A percentile compares a stretch with the other conserved stretches of the same genome.
Evolutionary conservation across 352 stramenopile species (phyloP).

Genomic region (Globisporangium recalcitrans): DNA sequence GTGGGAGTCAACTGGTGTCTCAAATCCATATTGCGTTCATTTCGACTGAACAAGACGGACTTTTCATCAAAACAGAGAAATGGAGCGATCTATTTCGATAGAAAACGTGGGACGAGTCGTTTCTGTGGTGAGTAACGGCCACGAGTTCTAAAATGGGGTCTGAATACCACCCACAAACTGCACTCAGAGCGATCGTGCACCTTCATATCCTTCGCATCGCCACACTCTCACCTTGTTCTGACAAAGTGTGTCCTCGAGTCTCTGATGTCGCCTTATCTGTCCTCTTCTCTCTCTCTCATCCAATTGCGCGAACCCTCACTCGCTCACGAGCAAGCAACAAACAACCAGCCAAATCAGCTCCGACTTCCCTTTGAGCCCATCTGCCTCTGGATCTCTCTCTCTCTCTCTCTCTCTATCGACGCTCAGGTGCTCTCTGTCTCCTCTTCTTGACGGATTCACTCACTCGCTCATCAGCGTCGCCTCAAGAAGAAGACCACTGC

Average conservation of each 20-base stretch:
- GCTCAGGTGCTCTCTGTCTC: neutral
- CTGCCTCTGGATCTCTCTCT: neutral
- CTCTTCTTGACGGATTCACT: neutral
- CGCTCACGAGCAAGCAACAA: neutral
- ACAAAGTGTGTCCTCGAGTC: too few relatives aligned
- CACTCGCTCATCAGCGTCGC: neutral
- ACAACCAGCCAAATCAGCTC: neutral
- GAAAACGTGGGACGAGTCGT: neutral
- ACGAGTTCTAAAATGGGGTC: neutral
- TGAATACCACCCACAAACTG: neutral
- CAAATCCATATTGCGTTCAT: neutral
- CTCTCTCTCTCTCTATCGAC: neutral
- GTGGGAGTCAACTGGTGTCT: neutral
- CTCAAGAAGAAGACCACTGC: neutral
- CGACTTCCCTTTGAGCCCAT: neutral
- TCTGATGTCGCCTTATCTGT: neutral
- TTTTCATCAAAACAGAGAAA: neutral
- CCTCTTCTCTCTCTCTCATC: neutral
- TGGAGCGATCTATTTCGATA: neutral
- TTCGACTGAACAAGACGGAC: neutral
- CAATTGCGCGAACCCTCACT: neutral
- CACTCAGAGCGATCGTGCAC: neutral
- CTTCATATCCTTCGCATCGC: too few relatives aligned
- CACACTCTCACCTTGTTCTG: too few relatives aligned
- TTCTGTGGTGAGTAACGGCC: neutral